Conservation (phyloP, 2,329 filamentous ascomycete species). For the Bimuria novae-zelandiae region DNA sequence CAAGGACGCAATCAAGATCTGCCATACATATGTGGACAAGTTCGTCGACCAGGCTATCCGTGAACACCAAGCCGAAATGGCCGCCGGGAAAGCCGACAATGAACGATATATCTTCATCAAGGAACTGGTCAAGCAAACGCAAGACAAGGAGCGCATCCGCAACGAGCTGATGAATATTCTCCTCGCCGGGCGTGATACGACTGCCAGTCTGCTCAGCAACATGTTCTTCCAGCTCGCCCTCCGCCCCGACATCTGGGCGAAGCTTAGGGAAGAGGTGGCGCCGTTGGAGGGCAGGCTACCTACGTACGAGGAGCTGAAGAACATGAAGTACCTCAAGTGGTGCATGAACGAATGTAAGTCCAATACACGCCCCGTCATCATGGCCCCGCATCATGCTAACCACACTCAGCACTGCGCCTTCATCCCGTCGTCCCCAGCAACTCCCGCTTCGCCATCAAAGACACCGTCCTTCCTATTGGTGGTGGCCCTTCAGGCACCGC, state of each 20-base stretch:
- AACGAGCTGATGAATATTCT: conserved; percentile 76
- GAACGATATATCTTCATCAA: conserved; percentile 62
- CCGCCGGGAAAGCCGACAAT: conserved; percentile 1
- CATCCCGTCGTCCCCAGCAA: conserved; percentile 62
- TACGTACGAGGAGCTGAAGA: conserved; percentile 61
- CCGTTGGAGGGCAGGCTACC: conserved; percentile 45
- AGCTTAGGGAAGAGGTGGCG: conserved; percentile 70
- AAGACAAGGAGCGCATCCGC: conserved; percentile 66
- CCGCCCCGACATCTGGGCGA: conserved; percentile 66
- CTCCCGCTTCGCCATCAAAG: conserved; percentile 53
- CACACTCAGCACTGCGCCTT: conserved; percentile 53
- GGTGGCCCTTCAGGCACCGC: conserved; percentile 54
- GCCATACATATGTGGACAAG: conserved; percentile 51
- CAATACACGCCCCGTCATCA: too few relatives aligned
- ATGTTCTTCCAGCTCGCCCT: conserved; percentile 70
- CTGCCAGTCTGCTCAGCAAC: conserved; percentile 74
- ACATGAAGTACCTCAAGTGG: conserved; percentile 64
- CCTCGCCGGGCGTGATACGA: conserved; percentile 82
- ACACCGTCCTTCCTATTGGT: conserved; percentile 57
- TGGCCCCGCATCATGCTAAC: neutral
- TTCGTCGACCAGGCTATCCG: conserved; percentile 53
- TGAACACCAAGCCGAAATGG: conserved; percentile 37
- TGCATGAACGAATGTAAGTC: conserved; percentile 62
- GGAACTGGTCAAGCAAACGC: conserved; percentile 76
- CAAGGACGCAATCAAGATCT: conserved; percentile 46